Base-by-base conservation (phyloP, 1,139 yeast species). In the Taphrina sp. region DNA sequence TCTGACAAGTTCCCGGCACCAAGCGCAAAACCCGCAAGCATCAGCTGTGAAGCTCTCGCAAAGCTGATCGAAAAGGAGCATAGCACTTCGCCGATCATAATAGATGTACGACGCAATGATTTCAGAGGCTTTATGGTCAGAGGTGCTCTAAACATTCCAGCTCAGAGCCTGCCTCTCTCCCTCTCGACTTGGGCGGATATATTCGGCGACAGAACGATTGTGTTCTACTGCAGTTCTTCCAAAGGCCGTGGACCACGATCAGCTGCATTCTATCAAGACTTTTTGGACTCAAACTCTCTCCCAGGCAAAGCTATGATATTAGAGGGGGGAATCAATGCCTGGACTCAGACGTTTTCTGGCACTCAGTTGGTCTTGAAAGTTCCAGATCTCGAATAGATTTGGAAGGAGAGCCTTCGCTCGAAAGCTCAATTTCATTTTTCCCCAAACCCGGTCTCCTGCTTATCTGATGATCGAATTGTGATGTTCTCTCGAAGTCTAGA, bases 121-220 rank as follows among this genome's bases (percentile, higher is more conserved):
- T 47, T 37, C 28, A 37, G 20, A 12, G 53, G 35, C 10, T 8
- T 23, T 14, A 19, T 31, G 26, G 35, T 47, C 34, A 31, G 20
- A 22, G 44, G 31, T 12, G 43, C 53, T 16, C 44, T 47, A 36
- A 47, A 47, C 34, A 37, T 47, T n/a, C 53, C 53, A 8, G 53
- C 53, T 5, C 53, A 47, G 37, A 20, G 37, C 16, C 26, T 47
- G 17, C 42, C 22, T 17, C 53, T 38, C 16, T 16, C 44, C 28
- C 29, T 47, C 19, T 38, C 53, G 4, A 47, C 53, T 8, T 47
- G 45, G 53, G 31, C 43, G 14, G 38, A 47, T 19, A 29, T 47
- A 7, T 47, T 47, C 22, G 53, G 53, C 29, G 53, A 47, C 28
- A 35, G 53, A 7, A 47, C 53, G 14, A 38, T 47, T 29, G 38